Conservation (phyloP, 176 grass and related monocot genomes). For the Oryza nivara region DNA sequence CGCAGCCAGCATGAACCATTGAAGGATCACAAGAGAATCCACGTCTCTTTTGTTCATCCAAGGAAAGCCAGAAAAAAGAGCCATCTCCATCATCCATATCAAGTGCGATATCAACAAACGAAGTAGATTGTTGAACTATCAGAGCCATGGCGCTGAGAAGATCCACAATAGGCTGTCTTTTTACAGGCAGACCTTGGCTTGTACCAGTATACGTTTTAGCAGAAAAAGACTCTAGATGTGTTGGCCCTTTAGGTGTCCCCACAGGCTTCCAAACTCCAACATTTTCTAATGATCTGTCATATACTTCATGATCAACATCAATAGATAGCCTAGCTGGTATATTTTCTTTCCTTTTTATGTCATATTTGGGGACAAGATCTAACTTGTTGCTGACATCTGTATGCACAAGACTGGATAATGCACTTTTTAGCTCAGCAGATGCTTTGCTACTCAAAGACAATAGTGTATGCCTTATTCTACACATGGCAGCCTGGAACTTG, state of each 20-base stretch:
- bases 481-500: slow-evolving; percentile 92
- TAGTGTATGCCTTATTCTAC: slow-evolving; percentile 80
- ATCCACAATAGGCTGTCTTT: slow-evolving; percentile 81
- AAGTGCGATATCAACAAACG: slow-evolving; percentile 89
- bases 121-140: slow-evolving; percentile 90
- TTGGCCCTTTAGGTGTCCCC: slow-evolving; percentile 69
- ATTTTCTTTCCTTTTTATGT: slow-evolving; percentile 82
- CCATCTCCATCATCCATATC: slow-evolving; percentile 86
- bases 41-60: slow-evolving; percentile 85
- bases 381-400: slow-evolving; percentile 53
- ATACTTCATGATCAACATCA: slow-evolving; percentile 82
- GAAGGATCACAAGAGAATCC: slow-evolving; percentile 89
- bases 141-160: slow-evolving; percentile 85
- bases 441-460: slow-evolving; percentile 76
- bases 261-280: slow-evolving; percentile 86
- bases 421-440: slow-evolving; percentile 51
- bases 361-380: slow-evolving; percentile 50
- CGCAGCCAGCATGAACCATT: slow-evolving; percentile 95
- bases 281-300: slow-evolving; percentile 65
- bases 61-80: slow-evolving; percentile 80
- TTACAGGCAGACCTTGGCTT: slow-evolving; percentile 44
- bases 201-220: slow-evolving; percentile 55
- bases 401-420: slow-evolving; percentile 47
- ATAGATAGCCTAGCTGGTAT: slow-evolving; percentile 74
- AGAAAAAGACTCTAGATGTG: slow-evolving; percentile 58